Evolutionary conservation across 805 yeast species (phyloP).

Genomic region (Wickerhamiella dianesei): DNA sequence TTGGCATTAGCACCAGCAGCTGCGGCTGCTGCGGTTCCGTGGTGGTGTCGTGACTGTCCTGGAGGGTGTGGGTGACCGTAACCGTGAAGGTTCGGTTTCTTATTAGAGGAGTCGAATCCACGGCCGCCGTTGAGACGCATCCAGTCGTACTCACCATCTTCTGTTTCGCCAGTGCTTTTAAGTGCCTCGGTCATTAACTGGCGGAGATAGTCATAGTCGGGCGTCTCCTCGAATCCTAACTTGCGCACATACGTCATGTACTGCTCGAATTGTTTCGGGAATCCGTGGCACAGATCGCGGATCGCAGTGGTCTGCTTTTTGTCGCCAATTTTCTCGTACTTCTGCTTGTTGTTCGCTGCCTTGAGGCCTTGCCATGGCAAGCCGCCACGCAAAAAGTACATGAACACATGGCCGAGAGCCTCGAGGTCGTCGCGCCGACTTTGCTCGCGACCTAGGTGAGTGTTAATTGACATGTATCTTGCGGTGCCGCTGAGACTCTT

Average conservation of each 20-base stretch:
- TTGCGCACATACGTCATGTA: constrained; percentile 83
- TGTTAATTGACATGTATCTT: constrained; percentile 86
- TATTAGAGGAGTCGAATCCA: constrained; percentile 91
- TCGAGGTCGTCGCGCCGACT: constrained; percentile 94
- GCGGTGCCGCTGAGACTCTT: constrained; percentile 96
- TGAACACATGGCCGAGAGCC: constrained; percentile 83
- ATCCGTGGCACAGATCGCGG: constrained; percentile 75
- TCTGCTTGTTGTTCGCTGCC: constrained; percentile 93
- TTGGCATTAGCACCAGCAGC: constrained; percentile 8
- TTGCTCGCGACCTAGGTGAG: constrained; percentile 95
- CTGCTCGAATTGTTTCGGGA: constrained; percentile 79
- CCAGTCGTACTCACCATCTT: constrained; percentile 95
- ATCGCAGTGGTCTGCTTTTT: constrained; percentile 84
- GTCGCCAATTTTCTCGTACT: constrained; percentile 91
- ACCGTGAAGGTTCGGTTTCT: constrained; percentile 89
- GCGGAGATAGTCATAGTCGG: constrained; percentile 82
- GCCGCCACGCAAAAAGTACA: constrained; percentile 89
- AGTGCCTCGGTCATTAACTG: constrained; percentile 67
- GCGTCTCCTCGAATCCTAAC: constrained; percentile 88
- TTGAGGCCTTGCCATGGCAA: constrained; percentile 98
- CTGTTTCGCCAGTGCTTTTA: constrained; percentile 51
- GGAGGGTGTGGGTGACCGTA: constrained; percentile 73
- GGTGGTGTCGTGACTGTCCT: constrained; percentile 14
- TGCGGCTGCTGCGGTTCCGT: constrained; percentile 9
- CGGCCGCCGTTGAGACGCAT: constrained; percentile 88